Evolutionary conservation across 306 rosid genomes (phyloP).

Genomic region (Macrotyloma uniflorum): DNA sequence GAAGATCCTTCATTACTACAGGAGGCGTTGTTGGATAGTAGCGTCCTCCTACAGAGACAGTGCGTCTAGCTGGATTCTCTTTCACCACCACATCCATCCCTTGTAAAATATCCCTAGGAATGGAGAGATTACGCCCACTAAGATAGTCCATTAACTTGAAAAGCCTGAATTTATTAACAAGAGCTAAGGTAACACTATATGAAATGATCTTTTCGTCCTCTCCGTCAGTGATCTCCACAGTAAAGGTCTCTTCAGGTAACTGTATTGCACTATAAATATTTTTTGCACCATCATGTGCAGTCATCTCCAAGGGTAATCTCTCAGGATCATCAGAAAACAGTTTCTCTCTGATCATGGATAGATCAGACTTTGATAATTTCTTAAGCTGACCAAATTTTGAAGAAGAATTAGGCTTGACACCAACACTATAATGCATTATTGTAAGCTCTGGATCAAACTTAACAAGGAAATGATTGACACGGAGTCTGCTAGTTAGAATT

Average conservation of each 20-base stretch:
- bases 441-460: constrained; percentile 48
- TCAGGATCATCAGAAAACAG: constrained; percentile 56
- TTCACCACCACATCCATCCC: constrained; percentile 78
- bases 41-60: constrained; percentile 59
- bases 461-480: constrained; percentile 62
- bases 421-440: constrained; percentile 62
- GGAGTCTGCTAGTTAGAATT: constrained; percentile 42
- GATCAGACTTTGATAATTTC: constrained; percentile 55
- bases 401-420: constrained; percentile 52
- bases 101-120: constrained; percentile 77
- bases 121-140: constrained; percentile 37
- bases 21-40: constrained; percentile 57
- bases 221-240: constrained; percentile 55
- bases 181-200: constrained; percentile 51
- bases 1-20: constrained; percentile 51
- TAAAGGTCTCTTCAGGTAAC: constrained; percentile 62
- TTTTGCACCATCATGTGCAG: constrained; percentile 77
- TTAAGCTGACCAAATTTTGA: constrained; percentile 46
- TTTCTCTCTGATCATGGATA: constrained; percentile 57
- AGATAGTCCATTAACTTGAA: constrained; percentile 63
- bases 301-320: constrained; percentile 53
- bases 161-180: constrained; percentile 53
- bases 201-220: constrained; percentile 53
- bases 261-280: constrained; percentile 62
- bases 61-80: constrained; percentile 63